Conservation (phyloP, 2,329 filamentous ascomycete species). For the Colletotrichum aenigma region DNA sequence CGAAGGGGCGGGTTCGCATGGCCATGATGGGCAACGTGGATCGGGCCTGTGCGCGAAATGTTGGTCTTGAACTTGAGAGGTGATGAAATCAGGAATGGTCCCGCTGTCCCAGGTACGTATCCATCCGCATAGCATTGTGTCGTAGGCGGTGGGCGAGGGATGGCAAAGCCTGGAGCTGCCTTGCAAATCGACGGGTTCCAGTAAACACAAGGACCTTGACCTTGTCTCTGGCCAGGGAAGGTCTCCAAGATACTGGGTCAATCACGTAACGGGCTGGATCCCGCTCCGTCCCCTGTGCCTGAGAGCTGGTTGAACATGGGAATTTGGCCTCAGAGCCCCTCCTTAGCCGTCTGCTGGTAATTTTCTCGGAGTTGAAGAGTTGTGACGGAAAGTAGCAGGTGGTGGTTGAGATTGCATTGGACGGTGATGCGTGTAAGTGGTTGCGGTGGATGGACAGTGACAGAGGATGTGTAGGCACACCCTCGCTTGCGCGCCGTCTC, state of each 20-base stretch:
- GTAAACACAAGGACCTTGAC: not conserved
- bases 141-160: not conserved
- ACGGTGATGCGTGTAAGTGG: constrained; percentile 7
- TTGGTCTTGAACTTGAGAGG: not conserved
- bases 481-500: not conserved
- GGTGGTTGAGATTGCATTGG: not conserved
- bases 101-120: not conserved
- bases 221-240: not conserved
- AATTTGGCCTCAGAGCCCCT: not conserved
- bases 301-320: not conserved
- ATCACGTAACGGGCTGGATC: constrained; percentile 19
- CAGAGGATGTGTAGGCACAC: not conserved
- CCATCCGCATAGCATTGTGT: not conserved
- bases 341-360: not conserved
- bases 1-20: not conserved
- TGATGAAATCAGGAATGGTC: constrained; percentile 7
- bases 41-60: not conserved
- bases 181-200: not conserved
- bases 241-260: constrained; percentile 19
- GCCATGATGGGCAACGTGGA: constrained; percentile 5
- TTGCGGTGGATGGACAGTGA: not conserved
- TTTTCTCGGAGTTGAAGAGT: not conserved
- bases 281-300: constrained; percentile 12
- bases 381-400: not conserved
- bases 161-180: not conserved